phyloP scores from a whole-genome alignment of 768 basidiomycete genomes.

The Boletus insuetus region DNA sequence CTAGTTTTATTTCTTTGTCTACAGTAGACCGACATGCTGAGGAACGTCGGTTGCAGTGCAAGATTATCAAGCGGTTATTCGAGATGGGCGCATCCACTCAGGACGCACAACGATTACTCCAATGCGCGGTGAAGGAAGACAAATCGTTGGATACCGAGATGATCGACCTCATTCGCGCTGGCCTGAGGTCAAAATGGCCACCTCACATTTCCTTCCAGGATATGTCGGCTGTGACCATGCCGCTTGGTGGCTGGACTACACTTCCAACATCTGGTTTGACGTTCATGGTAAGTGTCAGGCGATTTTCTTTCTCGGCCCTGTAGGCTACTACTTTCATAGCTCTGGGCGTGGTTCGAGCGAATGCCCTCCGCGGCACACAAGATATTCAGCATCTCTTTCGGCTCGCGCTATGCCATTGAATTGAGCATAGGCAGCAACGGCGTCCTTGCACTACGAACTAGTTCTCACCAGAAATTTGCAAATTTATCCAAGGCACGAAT shows the following conservation, averaged over 20 bases:
- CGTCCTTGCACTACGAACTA: constrained; percentile 46
- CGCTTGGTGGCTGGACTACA: constrained; percentile 47
- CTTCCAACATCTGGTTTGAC: constrained; percentile 66
- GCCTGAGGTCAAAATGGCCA: constrained; percentile 76
- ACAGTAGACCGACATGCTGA: constrained; percentile 18
- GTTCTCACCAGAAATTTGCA: constrained; percentile 37
- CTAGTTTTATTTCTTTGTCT: constrained; percentile 22
- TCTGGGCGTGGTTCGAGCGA: constrained; percentile 50
- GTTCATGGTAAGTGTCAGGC: constrained; percentile 51
- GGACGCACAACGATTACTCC: constrained; percentile 65
- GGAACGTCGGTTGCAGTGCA: constrained; percentile 57
- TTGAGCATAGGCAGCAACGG: constrained; percentile 56
- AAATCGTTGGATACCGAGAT: constrained; percentile 59
- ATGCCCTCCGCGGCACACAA: constrained; percentile 35
- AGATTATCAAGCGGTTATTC: constrained; percentile 62
- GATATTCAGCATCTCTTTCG: constrained; percentile 37
- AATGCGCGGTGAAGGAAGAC: constrained; percentile 48
- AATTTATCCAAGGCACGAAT: constrained; percentile 48
- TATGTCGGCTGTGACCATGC: constrained; percentile 47
- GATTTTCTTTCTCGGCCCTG: neutral
- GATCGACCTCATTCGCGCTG: constrained; percentile 65
- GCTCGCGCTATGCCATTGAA: constrained; percentile 36
- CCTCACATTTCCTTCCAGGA: constrained; percentile 72
- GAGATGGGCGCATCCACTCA: constrained; percentile 71
- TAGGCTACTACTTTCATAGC: constrained; percentile 23